These are phyloP conservation scores for Tylopilus sp. DNA, from an alignment of 768 basidiomycete species.

Conservation along the genomic window DNA sequence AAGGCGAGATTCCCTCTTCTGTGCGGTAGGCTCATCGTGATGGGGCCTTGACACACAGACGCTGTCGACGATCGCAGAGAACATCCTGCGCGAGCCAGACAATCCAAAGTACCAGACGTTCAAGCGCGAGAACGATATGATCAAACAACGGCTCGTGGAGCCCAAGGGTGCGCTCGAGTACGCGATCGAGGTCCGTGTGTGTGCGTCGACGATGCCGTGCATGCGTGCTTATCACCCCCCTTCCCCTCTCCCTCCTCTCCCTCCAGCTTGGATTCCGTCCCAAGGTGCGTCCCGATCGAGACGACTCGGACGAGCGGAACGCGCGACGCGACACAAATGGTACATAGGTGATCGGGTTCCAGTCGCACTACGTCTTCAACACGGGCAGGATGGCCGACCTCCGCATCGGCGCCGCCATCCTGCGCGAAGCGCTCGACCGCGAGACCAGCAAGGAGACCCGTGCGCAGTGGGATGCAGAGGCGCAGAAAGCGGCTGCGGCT, in stretches of 20 bases:
- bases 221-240: neutral
- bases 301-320: too few species aligned
- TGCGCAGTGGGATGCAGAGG: conserved; percentile 43
- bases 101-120: conserved; percentile 71
- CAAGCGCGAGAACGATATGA: conserved; percentile 69
- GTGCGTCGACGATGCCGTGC: too few species aligned
- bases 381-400: conserved; percentile 50
- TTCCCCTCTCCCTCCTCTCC: too few species aligned
- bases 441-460: conserved; percentile 49
- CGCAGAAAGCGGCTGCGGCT: conserved; percentile 56
- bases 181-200: conserved; percentile 52
- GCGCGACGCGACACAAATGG: too few species aligned
- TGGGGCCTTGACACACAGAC: conserved; percentile 35
- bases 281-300: conserved; percentile 41
- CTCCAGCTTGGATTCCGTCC: conserved; percentile 79
- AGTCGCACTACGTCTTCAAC: conserved; percentile 70
- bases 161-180: conserved; percentile 75
- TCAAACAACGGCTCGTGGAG: conserved; percentile 65
- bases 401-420: conserved; percentile 58
- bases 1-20: conserved; percentile 40
- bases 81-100: conserved; percentile 68
- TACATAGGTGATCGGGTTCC: conserved; percentile 67
- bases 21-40: neutral
- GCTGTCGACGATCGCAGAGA: conserved; percentile 64
- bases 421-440: conserved; percentile 58